Base-by-base conservation (phyloP, 345 rosid genomes). In the Isatis tinctoria region DNA sequence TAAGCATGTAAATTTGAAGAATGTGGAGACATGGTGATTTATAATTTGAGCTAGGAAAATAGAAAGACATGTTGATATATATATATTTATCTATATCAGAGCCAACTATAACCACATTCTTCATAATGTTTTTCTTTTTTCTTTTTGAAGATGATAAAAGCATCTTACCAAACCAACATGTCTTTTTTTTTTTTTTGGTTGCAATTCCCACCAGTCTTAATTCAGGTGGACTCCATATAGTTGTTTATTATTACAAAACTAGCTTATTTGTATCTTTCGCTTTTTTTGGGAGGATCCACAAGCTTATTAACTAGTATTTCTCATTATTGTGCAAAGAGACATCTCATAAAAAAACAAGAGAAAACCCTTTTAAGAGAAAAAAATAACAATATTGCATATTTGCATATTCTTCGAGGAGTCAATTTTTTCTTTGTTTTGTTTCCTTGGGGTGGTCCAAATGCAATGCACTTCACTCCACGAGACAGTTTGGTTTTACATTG, bases 241-340 rank as follows among this genome's bases (percentile, higher is more conserved):
- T 17, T 70, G 63, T 58, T 20, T 44, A 13, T 35, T 33, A 58
- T 8, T 58, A 22, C 26, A 60, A 60, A 36, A 33, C 3, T 24
- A 24, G 22, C 54, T 57, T 28, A 69, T 39, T 36, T 20, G 13
- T 28, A 41, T 69, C 2, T 12, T 41, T 56, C 41, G 12, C 24
- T 24, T 14, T 16, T 20, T 53, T 54, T 65, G 64, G 64, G 32
- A 28, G 64, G 32, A 28, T 69, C 73, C 64, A 69, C 40, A 56
- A 17, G 20, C 14, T 37, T 37, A 39, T 37, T 26, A 37, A 27
- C 61, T 27, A 67, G n/a, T n/a, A n/a, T 4, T 40, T 45, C 66
- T 70, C 58, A 70, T 70, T 48, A 59, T 47, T 70, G 60, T 36
- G 49, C 40, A 71, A 60, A 60, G 67, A 47, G 60, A 16, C 59